These are phyloP conservation scores for Coprinopsis strossmayeri DNA, from an alignment of 768 basidiomycete species.

Conservation along the genomic window DNA sequence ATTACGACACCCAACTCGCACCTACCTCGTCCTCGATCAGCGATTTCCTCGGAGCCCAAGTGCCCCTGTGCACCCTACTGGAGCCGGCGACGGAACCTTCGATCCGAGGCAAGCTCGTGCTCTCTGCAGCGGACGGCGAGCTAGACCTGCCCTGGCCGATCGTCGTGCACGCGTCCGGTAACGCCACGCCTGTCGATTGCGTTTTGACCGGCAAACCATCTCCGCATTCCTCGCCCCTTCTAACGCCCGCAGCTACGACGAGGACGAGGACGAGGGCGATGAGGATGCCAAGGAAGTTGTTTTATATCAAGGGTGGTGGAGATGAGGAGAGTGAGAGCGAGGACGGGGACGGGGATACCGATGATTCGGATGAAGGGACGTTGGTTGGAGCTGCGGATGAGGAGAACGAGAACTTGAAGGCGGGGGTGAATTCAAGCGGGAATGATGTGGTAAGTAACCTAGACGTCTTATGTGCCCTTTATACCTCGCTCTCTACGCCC, in stretches of 20 bases:
- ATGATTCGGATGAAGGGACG: background rate
- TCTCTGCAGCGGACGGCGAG: conserved; percentile 48
- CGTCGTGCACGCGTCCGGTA: conserved; percentile 27
- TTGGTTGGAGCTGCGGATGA: conserved; percentile 1
- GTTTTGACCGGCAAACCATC: background rate
- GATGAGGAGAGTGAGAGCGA: background rate
- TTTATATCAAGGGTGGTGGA: too few species aligned
- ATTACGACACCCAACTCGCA: conserved; percentile 50
- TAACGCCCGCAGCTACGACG: too few species aligned
- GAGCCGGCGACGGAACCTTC: conserved; percentile 65
- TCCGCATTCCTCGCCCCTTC: background rate
- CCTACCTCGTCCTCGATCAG: conserved; percentile 54
- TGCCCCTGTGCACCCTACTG: conserved; percentile 48
- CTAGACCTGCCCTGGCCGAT: conserved; percentile 63
- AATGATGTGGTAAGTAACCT: conserved; percentile 41
- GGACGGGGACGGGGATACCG: conserved; percentile 4
- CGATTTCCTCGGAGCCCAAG: conserved; percentile 29
- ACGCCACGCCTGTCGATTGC: background rate
- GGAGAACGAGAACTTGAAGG: too few species aligned
- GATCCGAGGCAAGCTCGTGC: conserved; percentile 35
- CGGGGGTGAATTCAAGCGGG: too few species aligned
- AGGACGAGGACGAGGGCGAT: background rate
- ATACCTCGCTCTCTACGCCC: conserved; percentile 47
- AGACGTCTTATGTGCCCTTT: conserved; percentile 56
- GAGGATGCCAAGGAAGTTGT: background rate